Evolutionary conservation across 495 filamentous ascomycete genomes (phyloP).

Genomic region (Saxophila tyrrhenica): DNA sequence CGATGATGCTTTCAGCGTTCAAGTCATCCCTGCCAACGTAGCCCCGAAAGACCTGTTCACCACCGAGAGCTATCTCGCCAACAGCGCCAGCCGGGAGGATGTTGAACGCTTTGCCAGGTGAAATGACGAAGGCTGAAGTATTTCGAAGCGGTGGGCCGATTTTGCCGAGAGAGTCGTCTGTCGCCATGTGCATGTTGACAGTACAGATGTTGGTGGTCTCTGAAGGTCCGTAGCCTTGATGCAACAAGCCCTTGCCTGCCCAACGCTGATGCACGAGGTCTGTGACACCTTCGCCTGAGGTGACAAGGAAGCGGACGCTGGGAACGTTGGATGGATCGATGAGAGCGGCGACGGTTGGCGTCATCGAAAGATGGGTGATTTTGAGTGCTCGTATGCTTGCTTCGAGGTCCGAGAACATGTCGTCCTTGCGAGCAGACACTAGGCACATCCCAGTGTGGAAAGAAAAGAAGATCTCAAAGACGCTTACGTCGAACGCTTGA

Average conservation of each 20-base stretch:
- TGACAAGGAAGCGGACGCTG: conserved; percentile 52
- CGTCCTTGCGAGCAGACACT: conserved; percentile 55
- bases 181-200: conserved; percentile 37
- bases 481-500: conserved; percentile 63
- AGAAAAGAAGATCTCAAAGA: conserved; percentile 72
- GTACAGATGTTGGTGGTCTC: conserved; percentile 71
- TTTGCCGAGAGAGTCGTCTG: conserved; percentile 39
- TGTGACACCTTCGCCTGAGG: conserved; percentile 60
- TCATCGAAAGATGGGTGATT: conserved; percentile 67
- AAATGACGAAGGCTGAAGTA: conserved; percentile 58
- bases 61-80: conserved; percentile 77
- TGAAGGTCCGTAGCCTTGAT: conserved; percentile 62
- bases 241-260: conserved; percentile 53
- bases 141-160: conserved; percentile 57
- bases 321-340: conserved; percentile 52
- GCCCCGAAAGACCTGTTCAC: conserved; percentile 60
- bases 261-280: conserved; percentile 53
- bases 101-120: conserved; percentile 26
- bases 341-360: conserved; percentile 62
- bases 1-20: conserved; percentile 48
- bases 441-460: conserved; percentile 64
- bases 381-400: conserved; percentile 41
- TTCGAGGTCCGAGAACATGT: conserved; percentile 53
- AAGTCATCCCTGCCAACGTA: conserved; percentile 51
- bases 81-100: conserved; percentile 53